Percentiles rank a stretch among this genome's conserved stretches.
Evolutionary conservation across 2,329 filamentous ascomycete genomes (phyloP).

Genomic region (Pezicula rhizophila): DNA sequence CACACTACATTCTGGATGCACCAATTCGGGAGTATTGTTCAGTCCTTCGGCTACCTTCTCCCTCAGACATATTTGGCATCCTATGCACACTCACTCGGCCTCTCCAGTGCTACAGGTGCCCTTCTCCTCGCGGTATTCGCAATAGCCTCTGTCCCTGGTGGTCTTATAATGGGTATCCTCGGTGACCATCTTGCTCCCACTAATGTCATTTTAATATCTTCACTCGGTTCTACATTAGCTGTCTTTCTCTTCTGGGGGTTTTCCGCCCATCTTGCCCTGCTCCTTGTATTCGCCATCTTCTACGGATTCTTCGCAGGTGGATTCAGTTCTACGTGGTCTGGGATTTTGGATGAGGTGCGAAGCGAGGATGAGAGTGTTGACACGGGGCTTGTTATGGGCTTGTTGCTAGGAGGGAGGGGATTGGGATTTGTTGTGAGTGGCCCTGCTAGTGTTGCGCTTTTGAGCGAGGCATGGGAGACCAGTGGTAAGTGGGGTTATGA

Average conservation of each 20-base stretch:
- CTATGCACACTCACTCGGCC: conserved; percentile 33
- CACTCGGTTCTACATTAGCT: conserved; percentile 36
- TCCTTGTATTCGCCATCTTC: conserved; percentile 38
- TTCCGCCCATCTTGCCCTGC: conserved; percentile 31
- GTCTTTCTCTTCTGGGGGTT: conserved; percentile 45
- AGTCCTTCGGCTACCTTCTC: conserved; percentile 43
- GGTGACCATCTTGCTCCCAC: conserved; percentile 31
- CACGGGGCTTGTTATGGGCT: conserved; percentile 24
- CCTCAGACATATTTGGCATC: conserved; percentile 39
- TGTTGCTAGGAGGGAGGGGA: conserved; percentile 19
- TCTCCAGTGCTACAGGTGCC: conserved; percentile 32
- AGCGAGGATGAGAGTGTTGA: conserved; percentile 15
- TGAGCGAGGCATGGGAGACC: conserved; percentile 7
- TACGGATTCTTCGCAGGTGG: conserved; percentile 48
- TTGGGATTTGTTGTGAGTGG: conserved; percentile 17
- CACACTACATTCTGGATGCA: conserved; percentile 42
- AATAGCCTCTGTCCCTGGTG: conserved; percentile 34
- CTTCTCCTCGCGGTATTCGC: conserved; percentile 39
- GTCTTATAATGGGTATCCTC: conserved; percentile 35
- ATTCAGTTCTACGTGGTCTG: conserved; percentile 42
- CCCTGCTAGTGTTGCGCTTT: conserved; percentile 14
- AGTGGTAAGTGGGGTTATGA: conserved; percentile 15
- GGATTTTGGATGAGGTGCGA: conserved; percentile 20
- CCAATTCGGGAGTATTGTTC: conserved; percentile 38
- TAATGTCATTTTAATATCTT: conserved; percentile 36